Conservation (phyloP, 371 early-diverging fungal genomes). For the Rhizopus delemar region DNA sequence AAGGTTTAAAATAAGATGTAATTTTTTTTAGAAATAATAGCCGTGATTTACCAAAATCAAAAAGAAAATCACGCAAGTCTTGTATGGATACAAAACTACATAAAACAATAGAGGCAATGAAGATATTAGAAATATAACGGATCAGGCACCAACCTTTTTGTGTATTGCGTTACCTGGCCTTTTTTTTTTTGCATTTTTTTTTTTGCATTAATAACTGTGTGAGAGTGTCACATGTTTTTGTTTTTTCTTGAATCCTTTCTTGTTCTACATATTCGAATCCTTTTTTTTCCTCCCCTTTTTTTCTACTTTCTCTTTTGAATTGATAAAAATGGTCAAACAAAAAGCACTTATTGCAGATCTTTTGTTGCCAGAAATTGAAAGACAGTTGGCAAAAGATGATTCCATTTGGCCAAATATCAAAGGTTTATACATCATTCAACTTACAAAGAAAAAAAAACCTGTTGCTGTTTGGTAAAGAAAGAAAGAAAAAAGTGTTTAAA, state of each 20-base stretch:
- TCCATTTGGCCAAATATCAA: conserved; percentile 46
- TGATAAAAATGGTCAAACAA: not conserved
- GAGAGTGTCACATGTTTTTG: conserved; percentile 21
- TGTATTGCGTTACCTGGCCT: too few relatives aligned
- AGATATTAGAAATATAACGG: too few relatives aligned
- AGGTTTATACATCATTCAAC: conserved; percentile 39
- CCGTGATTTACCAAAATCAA: too few relatives aligned
- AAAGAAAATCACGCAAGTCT: too few relatives aligned
- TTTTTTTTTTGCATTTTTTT: conserved; percentile 9
- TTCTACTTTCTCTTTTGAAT: not conserved
- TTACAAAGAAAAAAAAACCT: conserved; percentile 35
- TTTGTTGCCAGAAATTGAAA: conserved; percentile 45
- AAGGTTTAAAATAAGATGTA: too few relatives aligned
- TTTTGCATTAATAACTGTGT: conserved; percentile 9
- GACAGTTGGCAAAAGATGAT: conserved; percentile 37
- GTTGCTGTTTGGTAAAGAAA: conserved; percentile 37
- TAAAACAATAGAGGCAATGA: too few relatives aligned
- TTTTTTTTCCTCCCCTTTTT: not conserved
- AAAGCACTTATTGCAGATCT: conserved; percentile 25
- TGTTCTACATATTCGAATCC: not conserved
- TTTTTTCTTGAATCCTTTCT: not conserved
- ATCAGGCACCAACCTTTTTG: too few relatives aligned
- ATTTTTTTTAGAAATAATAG: too few relatives aligned
- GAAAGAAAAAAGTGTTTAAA: conserved; percentile 1
- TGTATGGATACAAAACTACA: too few relatives aligned